Evolutionary conservation across 1,284 basidiomycete species (phyloP).

Genomic region (Naganishia sp.): DNA sequence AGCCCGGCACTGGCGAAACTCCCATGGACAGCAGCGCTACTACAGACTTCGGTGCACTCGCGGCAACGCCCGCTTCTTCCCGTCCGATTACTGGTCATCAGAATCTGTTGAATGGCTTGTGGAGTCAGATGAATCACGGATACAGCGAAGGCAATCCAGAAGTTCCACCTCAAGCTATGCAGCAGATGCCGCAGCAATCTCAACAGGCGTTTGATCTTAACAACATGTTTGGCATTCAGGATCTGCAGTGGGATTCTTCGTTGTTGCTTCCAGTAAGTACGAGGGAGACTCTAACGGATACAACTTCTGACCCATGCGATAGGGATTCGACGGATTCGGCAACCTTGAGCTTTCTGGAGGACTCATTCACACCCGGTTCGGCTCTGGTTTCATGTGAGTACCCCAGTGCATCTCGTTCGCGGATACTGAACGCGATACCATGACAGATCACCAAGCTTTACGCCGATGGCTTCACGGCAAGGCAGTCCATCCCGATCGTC

Average conservation of each 20-base stretch:
- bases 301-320: background rate
- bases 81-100: conserved; percentile 6
- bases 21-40: background rate
- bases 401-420: background rate
- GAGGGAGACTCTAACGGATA: background rate
- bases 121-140: conserved; percentile 27
- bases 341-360: conserved; percentile 53
- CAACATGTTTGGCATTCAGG: conserved; percentile 48
- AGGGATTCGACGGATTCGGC: conserved; percentile 48
- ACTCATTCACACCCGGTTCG: conserved; percentile 51
- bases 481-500: conserved; percentile 12
- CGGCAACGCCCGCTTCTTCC: conserved; percentile 9
- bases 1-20: background rate
- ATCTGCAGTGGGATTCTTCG: conserved; percentile 52
- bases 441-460: conserved; percentile 22
- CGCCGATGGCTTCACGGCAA: conserved; percentile 17
- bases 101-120: conserved; percentile 21
- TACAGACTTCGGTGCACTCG: conserved; percentile 7
- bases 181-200: conserved; percentile 15
- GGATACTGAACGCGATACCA: background rate
- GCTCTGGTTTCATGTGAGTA: conserved; percentile 55
- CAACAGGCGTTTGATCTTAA: conserved; percentile 17
- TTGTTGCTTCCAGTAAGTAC: conserved; percentile 47
- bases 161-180: conserved; percentile 17
- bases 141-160: conserved; percentile 22